Evolutionary conservation across 2,329 filamentous ascomycete species (phyloP), one percentile per base, ranked within the genome.

Genomic region (Aspergillus sclerotialis): DNA sequence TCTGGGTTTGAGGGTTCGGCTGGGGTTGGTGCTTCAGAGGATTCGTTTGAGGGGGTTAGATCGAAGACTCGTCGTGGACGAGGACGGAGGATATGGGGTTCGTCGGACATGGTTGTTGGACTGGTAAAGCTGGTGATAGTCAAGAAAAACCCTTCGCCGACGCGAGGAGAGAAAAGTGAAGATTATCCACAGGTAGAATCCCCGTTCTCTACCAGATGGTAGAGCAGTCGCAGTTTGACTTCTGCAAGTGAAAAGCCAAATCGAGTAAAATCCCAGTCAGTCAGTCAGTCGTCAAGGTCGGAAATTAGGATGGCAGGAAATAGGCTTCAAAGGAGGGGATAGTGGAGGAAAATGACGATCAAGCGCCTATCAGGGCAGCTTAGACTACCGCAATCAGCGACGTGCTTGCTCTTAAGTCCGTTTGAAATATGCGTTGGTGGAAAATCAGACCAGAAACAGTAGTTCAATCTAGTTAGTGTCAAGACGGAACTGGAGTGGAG

Each of bases 1-100:
- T 65, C 58, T 6, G 55, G 28, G 35, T 56, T 56, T 18, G 51
- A 45, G 7, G 50, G 32, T 37, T 69, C 64, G 28, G 52, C 50
- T 18, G 64, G 63, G 7, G 63, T 63, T 4, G 61, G 52, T 26
- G 65, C 54, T 34, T 54, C 50, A 13, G 67, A 67, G 9, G 63
- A 62, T 30, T 64, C 61, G 33, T 60, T 60, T 12, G 67, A 67
- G 7, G 19, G 63, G 37, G 70, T 71, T 39, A 81, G 59, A 18
- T 80, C 73, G 63, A 89, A 89, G 11, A 81, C 73, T 28, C 84
- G 77, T 39, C 82, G 77, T 14, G 84, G 82, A 40, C 80, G 73
- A 5, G 86, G 86, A 31, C 80, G 79, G 43, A 83, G 55, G 44
- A 87, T 64, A 24, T 69, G 69, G 37, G 76, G 75, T 27, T 56